Percentiles rank a stretch among this genome's conserved stretches.
Conservation (phyloP, 805 yeast species). For the Candida anglica region DNA sequence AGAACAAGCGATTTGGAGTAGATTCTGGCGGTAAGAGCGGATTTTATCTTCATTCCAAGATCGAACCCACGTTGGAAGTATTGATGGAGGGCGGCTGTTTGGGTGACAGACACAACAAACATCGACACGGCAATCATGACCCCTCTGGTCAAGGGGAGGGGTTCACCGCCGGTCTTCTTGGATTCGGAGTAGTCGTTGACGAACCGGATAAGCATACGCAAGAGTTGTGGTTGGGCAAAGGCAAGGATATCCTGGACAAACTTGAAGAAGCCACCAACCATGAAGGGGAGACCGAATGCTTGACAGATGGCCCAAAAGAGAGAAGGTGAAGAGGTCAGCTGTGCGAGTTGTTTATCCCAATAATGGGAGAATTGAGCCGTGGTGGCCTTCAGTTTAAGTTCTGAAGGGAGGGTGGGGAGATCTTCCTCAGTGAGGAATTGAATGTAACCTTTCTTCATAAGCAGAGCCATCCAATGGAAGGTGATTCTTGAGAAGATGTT, state of each 20-base stretch:
- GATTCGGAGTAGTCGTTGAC: slow-evolving; percentile 37
- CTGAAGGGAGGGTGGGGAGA: slow-evolving; percentile 73
- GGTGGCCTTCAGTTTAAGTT: slow-evolving; percentile 53
- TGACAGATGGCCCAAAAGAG: slow-evolving; percentile 56
- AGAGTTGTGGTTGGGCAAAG: slow-evolving; percentile 28
- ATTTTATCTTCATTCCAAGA: slow-evolving; percentile 71
- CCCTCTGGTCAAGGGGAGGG: slow-evolving; percentile 67
- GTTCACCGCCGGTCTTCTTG: slow-evolving; percentile 25
- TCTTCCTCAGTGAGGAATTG: slow-evolving; percentile 56
- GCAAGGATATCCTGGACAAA: slow-evolving; percentile 73
- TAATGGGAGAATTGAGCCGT: slow-evolving; percentile 45
- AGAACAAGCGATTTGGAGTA: slow-evolving; percentile 66
- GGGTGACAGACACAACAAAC: slow-evolving; percentile 74
- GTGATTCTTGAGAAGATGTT: slow-evolving; percentile 74
- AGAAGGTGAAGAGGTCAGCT: slow-evolving; percentile 36
- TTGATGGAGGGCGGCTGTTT: slow-evolving; percentile 74
- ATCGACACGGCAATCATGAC: slow-evolving; percentile 70
- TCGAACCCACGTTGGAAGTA: slow-evolving; percentile 73
- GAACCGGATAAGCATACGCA: slow-evolving; percentile 25
- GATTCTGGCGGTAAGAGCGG: slow-evolving; percentile 62
- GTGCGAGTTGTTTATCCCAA: slow-evolving; percentile 59
- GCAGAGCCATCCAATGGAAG: slow-evolving; percentile 86
- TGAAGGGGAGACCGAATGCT: slow-evolving; percentile 72
- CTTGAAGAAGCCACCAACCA: slow-evolving; percentile 71
- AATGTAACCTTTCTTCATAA: slow-evolving; percentile 75